Conservation (phyloP, 129 eudicot genomes). For the Rutidosis leptorrhynchoides region DNA sequence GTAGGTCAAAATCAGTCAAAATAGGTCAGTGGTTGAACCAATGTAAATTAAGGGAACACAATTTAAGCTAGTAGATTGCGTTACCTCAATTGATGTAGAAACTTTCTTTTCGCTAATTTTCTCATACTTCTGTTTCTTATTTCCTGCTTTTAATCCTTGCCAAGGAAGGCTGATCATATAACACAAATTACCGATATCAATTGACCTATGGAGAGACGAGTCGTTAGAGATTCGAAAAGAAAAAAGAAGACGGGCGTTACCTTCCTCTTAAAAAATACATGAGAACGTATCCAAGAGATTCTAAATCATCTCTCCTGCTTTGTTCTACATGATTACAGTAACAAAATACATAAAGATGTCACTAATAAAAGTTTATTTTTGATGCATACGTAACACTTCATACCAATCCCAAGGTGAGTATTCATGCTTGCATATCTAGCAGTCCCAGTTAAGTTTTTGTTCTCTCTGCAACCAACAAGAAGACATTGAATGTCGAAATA, state of each 20-base stretch:
- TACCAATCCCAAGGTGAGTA: constrained; percentile 93
- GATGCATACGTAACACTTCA: constrained; percentile 12
- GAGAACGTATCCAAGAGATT: constrained; percentile 87
- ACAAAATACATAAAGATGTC: constrained; percentile 4
- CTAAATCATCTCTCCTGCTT: constrained; percentile 93
- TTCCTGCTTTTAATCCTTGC: constrained; percentile 76
- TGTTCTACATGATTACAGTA: constrained; percentile 51
- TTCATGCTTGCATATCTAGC: constrained; percentile 96
- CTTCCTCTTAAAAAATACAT: constrained; percentile 95
- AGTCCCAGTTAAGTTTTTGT: constrained; percentile 93
- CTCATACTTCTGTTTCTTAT: constrained; percentile 81
- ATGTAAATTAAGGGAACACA: background rate
- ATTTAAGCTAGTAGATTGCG: too few species aligned
- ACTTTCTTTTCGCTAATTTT: constrained; percentile 86
- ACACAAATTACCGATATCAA: constrained; percentile 23
- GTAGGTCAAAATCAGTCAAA: too few species aligned
- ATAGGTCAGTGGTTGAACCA: too few species aligned
- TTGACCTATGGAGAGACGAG: constrained; percentile 18
- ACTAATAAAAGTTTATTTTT: background rate
- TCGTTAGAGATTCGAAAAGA: constrained; percentile 1
- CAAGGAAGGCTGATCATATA: constrained; percentile 74
- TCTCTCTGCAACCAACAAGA: constrained; percentile 57
- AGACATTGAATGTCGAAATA: background rate
- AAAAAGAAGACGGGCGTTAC: constrained; percentile 31
- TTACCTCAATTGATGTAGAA: constrained; percentile 88